Evolutionary conservation across 169 alveolate species (phyloP).

Genomic region (Plasmodium chabaudi): DNA sequence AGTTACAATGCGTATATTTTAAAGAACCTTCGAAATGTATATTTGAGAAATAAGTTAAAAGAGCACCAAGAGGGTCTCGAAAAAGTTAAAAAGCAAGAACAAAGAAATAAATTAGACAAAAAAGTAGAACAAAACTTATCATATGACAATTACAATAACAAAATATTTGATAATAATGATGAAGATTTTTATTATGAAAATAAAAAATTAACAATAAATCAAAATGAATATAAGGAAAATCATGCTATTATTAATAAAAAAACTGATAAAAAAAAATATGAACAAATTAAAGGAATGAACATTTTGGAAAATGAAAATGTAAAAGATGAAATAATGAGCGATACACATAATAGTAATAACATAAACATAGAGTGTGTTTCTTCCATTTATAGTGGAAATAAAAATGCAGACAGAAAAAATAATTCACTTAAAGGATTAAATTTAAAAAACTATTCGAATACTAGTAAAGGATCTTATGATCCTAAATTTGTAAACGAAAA

Average conservation of each 20-base stretch:
- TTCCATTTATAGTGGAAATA: background rate
- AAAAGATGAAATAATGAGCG: background rate
- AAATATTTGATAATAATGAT: constrained; percentile 12
- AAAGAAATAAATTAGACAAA: background rate
- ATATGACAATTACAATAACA: background rate
- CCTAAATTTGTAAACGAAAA: background rate
- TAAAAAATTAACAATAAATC: background rate
- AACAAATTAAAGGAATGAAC: background rate
- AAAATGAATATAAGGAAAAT: background rate
- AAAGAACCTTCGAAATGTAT: constrained; percentile 39
- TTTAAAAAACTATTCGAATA: background rate
- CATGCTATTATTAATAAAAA: background rate
- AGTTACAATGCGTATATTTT: constrained; percentile 62
- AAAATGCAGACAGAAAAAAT: background rate
- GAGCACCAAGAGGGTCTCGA: background rate
- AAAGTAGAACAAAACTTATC: background rate
- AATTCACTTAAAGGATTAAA: background rate
- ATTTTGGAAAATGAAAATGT: background rate
- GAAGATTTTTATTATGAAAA: background rate
- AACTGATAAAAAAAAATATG: background rate
- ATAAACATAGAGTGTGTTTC: background rate
- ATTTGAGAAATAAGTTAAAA: constrained; percentile 40
- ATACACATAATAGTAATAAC: background rate
- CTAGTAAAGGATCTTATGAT: background rate
- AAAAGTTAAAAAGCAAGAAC: background rate